Percentiles rank a stretch among this genome's conserved stretches.
phyloP scores from a whole-genome alignment of 331 rosid genomes.

The Saraca asoca region DNA sequence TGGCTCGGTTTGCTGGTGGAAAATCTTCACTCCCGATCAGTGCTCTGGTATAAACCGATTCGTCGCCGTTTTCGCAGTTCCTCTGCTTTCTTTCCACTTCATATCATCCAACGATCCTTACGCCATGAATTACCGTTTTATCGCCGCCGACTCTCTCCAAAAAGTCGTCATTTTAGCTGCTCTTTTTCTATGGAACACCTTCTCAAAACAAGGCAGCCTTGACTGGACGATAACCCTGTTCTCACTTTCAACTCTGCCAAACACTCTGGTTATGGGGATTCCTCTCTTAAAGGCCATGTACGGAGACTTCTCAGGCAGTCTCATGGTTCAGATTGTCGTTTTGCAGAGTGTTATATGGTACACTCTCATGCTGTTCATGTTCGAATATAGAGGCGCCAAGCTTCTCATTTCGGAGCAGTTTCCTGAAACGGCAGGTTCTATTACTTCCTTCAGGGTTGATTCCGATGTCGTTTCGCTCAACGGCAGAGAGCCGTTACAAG shows the following conservation, averaged over 20 bases:
- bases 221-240: conserved; percentile 94
- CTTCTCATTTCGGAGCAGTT: conserved; percentile 85
- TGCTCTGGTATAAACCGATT: conserved; percentile 95
- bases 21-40: conserved; percentile 85
- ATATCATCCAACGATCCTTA: conserved; percentile 86
- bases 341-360: conserved; percentile 89
- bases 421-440: conserved; percentile 89
- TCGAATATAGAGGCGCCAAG: conserved; percentile 91
- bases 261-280: conserved; percentile 94
- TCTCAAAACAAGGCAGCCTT: conserved; percentile 59
- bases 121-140: conserved; percentile 83
- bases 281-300: conserved; percentile 90
- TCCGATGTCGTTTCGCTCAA: conserved; percentile 86
- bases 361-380: conserved; percentile 85
- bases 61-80: conserved; percentile 87
- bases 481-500: conserved; percentile 70
- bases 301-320: conserved; percentile 72
- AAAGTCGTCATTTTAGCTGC: conserved; percentile 65
- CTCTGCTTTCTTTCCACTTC: conserved; percentile 86
- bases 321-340: conserved; percentile 93
- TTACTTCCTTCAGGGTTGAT: conserved; percentile 80
- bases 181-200: conserved; percentile 77
- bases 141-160: conserved; percentile 88
- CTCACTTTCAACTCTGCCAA: conserved; percentile 90
- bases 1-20: conserved; percentile 95